Evolutionary conservation across 2,329 filamentous ascomycete species (phyloP), one percentile per base, ranked within the genome.

Genomic region (Lojkania enalia): DNA sequence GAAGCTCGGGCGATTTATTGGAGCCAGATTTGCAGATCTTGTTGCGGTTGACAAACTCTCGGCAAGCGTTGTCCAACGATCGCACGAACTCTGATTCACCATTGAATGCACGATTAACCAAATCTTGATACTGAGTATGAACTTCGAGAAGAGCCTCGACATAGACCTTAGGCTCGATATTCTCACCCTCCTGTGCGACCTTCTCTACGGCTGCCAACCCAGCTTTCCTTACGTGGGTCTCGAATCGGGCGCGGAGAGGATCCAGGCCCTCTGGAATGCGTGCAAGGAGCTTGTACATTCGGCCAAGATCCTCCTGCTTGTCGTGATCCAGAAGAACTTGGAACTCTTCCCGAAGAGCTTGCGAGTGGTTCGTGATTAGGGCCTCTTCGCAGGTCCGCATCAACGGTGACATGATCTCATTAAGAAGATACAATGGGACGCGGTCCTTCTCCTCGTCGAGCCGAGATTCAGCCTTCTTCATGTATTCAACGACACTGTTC

Each of bases 11-110:
- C 0, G 94, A 97, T 64, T 91, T 94, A 61, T 90, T 95, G 1
- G 91, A 95, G 32, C 89, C 90, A 3, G 88, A 85, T 66, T 92
- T 95, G 82, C 94, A 99, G 39, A 97, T 87, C 60, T 92, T 88
- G 70, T 99, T 99, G 50, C 94, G 84, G 73, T 99, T 99, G 69
- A 99, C 94, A 64, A 97, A 99, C 67, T 99, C 94, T 54, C 91
- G 84, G 74, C 94, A 99, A 14, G 94, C 94, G 66, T 97, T 99
- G 63, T 99, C 94, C 20, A 99, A 77, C 3, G 92, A 96, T 42
- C 94, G 82, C 3, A 96, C 96, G 63, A 99, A 99, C 65, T 99
- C 94, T 0, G 94, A 90, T 70, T 99, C 94, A 51, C 95, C 91
- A 49, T 86, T 88, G 73, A 99, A 99, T 1, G 94, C 92, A 36